phyloP scores from a whole-genome alignment of 331 rosid genomes.

The Prunus yedoensis region DNA sequence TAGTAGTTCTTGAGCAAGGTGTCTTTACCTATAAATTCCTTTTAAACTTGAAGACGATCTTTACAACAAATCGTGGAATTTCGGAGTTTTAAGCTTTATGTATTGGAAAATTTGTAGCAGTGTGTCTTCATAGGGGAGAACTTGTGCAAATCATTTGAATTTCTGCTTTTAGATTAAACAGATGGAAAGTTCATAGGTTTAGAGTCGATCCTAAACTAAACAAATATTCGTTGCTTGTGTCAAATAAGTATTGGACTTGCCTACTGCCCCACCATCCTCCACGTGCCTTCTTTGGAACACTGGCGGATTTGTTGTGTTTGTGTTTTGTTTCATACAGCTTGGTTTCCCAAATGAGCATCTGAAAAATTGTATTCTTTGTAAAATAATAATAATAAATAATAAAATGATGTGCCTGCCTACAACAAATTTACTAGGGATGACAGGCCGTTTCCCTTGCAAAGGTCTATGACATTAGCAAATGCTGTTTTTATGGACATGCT shows the following conservation, averaged over 20 bases:
- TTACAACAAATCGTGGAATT: too few species aligned
- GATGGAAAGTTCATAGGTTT: neutral
- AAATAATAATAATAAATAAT: too few species aligned
- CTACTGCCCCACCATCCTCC: neutral
- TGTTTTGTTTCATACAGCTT: slow-evolving; percentile 1
- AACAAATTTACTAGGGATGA: neutral
- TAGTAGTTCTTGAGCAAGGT: slow-evolving; percentile 1
- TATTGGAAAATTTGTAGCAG: too few species aligned
- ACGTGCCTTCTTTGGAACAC: slow-evolving; percentile 18
- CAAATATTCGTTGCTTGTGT: neutral
- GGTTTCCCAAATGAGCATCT: slow-evolving; percentile 2
- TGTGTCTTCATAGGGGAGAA: too few species aligned
- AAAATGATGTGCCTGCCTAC: too few species aligned
- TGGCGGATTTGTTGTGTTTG: neutral
- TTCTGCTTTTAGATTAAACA: neutral
- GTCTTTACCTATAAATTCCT: neutral
- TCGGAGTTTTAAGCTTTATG: too few species aligned
- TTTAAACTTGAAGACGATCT: too few species aligned
- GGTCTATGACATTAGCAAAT: neutral
- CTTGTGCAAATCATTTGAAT: too few species aligned
- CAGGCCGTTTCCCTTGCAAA: neutral
- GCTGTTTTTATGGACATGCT: neutral
- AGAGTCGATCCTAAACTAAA: neutral
- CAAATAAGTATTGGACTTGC: neutral
- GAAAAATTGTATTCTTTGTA: neutral